Evolutionary conservation across 2,329 filamentous ascomycete species (phyloP), one percentile per base, ranked within the genome.

Genomic region (Fusarium multiceps): DNA sequence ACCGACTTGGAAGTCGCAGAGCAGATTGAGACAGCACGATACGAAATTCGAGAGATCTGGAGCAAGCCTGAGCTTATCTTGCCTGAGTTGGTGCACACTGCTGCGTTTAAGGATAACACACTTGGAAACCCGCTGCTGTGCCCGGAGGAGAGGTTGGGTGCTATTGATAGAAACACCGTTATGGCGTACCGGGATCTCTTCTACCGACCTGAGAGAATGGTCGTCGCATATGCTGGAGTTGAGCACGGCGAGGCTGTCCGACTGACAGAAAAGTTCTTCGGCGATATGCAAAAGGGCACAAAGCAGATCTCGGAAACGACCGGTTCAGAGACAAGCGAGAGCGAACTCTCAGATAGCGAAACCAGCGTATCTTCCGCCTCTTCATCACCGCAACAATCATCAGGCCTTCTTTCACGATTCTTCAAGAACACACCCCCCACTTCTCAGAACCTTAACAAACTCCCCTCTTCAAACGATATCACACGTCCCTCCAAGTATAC

Each of bases 11-110:
- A 99, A 81, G 92, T 99, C 1, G 82, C 87, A 21, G 89, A 94
- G 78, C 96, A 99, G 82, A 84, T 99, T 23, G 89, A 92, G 78
- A 98, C 95, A 9, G 96, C 95, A 11, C 89, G 94, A 55, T 99
- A 98, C 78, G 96, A 99, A 82, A 96, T 99, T 79, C 89, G 90
- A 25, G 96, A 98, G 84, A 98, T 99, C 59, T 99, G 96, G 96
- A 91, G 92, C 74, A 98, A 97, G 85, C 94, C 96, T 0, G 95
- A 98, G 76, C 87, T 99, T 59, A 98, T 99, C 73, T 84, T 99
- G 65, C 96, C 96, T 0, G 96, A 99, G 82, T 83, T 99, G 73
- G 91, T 98, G 40, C 96, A 99, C 80, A 96, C 94, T 84, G 94
- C 96, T 12, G 96, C 94, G 4, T 99, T 93, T 82, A 96, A 94